Evolutionary conservation across 1,284 basidiomycete species (phyloP).

Genomic region (Rhodotorula glutinis): DNA sequence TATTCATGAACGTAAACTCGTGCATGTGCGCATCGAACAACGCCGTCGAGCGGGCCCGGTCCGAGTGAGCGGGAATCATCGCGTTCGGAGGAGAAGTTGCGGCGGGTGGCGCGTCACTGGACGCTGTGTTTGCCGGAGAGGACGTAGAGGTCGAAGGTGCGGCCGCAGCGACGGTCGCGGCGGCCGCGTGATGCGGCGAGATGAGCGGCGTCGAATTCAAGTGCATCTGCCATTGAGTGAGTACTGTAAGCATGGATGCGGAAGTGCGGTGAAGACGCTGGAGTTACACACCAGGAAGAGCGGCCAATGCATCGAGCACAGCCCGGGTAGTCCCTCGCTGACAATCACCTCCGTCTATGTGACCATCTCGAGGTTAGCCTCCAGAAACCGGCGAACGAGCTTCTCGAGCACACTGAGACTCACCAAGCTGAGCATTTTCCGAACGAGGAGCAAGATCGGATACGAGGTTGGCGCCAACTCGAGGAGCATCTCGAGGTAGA

Average conservation of each 20-base stretch:
- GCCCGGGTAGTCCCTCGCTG: slow-evolving; percentile 10
- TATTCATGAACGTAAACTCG: slow-evolving; percentile 23
- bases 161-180: neutral
- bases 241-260: no score
- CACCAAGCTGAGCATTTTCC: slow-evolving; percentile 28
- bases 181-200: slow-evolving; percentile 1
- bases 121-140: neutral
- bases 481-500: slow-evolving; percentile 22
- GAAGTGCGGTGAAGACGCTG: neutral
- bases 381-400: no score
- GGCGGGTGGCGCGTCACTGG: no score
- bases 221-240: no score
- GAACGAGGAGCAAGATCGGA: slow-evolving; percentile 16
- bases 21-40: slow-evolving; percentile 24
- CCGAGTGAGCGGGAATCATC: neutral
- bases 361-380: neutral
- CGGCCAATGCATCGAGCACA: slow-evolving; percentile 20
- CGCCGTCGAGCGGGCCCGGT: slow-evolving; percentile 12
- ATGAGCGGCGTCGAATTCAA: slow-evolving; percentile 22
- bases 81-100: neutral
- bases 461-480: slow-evolving; percentile 15
- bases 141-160: neutral
- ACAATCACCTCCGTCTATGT: slow-evolving; percentile 23
- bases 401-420: neutral
- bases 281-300: slow-evolving; percentile 14